These are phyloP conservation scores for Pittosporum tobira DNA, from an alignment of 129 eudicot genomes.

Conservation along the genomic window DNA sequence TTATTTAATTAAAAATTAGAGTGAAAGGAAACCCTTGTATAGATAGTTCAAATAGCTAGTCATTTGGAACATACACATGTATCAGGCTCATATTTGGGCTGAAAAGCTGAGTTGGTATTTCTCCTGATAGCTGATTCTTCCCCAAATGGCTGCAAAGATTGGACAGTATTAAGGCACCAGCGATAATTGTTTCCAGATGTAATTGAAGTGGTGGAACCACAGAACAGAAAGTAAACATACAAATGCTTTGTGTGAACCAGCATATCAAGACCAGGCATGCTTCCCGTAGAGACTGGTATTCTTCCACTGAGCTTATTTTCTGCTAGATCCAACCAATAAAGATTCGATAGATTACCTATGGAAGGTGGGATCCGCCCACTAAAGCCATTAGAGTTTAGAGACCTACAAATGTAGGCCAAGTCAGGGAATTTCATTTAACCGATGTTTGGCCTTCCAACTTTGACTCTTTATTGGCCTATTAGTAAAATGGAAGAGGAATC, in stretches of 20 bases:
- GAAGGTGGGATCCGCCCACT: constrained; percentile 68
- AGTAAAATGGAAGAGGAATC: not conserved
- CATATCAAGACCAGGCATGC: constrained; percentile 71
- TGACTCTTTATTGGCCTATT: not conserved
- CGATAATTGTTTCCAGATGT: not conserved
- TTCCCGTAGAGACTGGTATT: constrained; percentile 68
- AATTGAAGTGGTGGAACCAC: not conserved
- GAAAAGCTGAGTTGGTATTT: constrained; percentile 34
- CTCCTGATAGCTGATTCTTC: constrained; percentile 41
- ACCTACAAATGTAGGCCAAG: constrained; percentile 32
- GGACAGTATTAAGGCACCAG: not conserved
- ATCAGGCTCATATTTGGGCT: constrained; percentile 28
- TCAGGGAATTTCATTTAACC: not conserved
- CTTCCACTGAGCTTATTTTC: constrained; percentile 65
- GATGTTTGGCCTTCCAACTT: not conserved
- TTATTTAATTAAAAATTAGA: too few species aligned
- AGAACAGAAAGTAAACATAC: constrained; percentile 56
- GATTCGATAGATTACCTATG: constrained; percentile 53
- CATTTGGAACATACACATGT: constrained; percentile 35
- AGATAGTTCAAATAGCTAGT: not conserved
- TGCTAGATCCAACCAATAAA: constrained; percentile 80
- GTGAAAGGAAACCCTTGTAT: too few species aligned
- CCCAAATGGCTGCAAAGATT: constrained; percentile 44
- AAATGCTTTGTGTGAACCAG: constrained; percentile 67
- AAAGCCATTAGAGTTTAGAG: constrained; percentile 67